These are phyloP conservation scores for Trichoderma gracile DNA, from an alignment of 2,329 filamentous ascomycete genomes.

Conservation along the genomic window DNA sequence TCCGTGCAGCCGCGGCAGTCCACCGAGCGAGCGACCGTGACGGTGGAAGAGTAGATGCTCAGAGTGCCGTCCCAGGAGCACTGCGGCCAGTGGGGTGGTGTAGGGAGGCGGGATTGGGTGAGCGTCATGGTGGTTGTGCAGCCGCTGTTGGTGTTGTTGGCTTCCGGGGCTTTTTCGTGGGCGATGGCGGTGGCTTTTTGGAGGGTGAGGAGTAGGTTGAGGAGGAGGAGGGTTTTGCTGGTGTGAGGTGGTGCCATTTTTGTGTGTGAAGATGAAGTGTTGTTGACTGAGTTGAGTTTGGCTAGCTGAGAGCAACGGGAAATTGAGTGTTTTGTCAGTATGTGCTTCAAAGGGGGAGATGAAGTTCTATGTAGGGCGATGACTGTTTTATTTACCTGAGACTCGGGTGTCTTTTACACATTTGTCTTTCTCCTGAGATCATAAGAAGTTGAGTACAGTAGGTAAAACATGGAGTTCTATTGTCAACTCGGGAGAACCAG, in stretches of 20 bases:
- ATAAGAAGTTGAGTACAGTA: not conserved
- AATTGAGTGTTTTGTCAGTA: not conserved
- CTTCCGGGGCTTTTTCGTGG: not conserved
- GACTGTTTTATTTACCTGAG: no score
- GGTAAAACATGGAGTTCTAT: no score
- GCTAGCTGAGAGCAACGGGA: no score
- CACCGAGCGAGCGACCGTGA: conserved; percentile 31
- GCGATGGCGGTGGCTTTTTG: not conserved
- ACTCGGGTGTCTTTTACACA: no score
- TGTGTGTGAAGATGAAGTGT: not conserved
- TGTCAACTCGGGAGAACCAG: not conserved
- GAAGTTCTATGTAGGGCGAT: no score
- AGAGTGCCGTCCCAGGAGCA: conserved; percentile 31
- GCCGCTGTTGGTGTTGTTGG: not conserved
- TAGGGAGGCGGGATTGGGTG: conserved; percentile 31
- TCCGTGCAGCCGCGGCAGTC: conserved; percentile 39
- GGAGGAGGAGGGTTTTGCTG: not conserved
- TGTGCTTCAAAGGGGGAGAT: no score
- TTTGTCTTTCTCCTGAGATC: no score
- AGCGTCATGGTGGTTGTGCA: conserved; percentile 34
- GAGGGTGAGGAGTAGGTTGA: not conserved
- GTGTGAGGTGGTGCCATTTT: not conserved
- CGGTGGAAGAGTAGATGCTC: conserved; percentile 35
- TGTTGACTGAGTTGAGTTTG: no score
- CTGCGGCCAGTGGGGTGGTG: conserved; percentile 36